These are phyloP conservation scores for Plantago coronopus DNA, from an alignment of 305 asterid species.

Conservation along the genomic window DNA sequence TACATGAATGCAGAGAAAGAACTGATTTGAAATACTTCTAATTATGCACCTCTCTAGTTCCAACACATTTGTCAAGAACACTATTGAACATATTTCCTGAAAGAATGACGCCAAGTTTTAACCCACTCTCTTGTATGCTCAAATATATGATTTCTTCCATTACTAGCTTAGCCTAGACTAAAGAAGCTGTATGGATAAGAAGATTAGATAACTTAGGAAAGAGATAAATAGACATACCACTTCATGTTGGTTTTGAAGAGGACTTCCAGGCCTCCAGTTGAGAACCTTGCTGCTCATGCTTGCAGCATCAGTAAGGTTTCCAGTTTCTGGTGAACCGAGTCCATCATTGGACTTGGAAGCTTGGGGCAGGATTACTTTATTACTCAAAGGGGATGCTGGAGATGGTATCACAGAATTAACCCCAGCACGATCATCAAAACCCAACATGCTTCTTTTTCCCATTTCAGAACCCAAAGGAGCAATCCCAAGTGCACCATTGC, in stretches of 20 bases:
- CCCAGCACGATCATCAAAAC: slow-evolving; percentile 78
- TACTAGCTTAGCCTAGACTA: too few relatives aligned
- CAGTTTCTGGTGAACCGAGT: slow-evolving; percentile 57
- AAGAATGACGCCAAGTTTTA: too few relatives aligned
- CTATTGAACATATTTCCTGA: too few relatives aligned
- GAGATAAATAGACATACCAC: slow-evolving; percentile 39
- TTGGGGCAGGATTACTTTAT: slow-evolving; percentile 67
- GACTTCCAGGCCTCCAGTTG: slow-evolving; percentile 92
- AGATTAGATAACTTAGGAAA: background rate
- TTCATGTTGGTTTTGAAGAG: slow-evolving; percentile 82
- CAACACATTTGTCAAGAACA: too few relatives aligned
- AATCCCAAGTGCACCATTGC: slow-evolving; percentile 35
- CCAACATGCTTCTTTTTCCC: slow-evolving; percentile 60
- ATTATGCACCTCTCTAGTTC: too few relatives aligned
- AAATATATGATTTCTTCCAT: too few relatives aligned
- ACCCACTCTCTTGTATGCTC: too few relatives aligned
- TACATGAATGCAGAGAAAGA: too few relatives aligned
- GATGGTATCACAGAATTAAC: slow-evolving; percentile 48
- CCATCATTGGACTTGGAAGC: slow-evolving; percentile 65
- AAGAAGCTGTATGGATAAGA: background rate
- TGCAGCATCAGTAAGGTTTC: slow-evolving; percentile 43
- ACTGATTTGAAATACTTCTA: too few relatives aligned
- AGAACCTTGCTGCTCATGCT: slow-evolving; percentile 64
- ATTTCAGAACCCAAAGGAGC: slow-evolving; percentile 64
- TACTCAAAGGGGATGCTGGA: slow-evolving; percentile 66